Evolutionary conservation across 345 rosid species (phyloP), one percentile per base, ranked within the genome.

Genomic region (Salix caprea): DNA sequence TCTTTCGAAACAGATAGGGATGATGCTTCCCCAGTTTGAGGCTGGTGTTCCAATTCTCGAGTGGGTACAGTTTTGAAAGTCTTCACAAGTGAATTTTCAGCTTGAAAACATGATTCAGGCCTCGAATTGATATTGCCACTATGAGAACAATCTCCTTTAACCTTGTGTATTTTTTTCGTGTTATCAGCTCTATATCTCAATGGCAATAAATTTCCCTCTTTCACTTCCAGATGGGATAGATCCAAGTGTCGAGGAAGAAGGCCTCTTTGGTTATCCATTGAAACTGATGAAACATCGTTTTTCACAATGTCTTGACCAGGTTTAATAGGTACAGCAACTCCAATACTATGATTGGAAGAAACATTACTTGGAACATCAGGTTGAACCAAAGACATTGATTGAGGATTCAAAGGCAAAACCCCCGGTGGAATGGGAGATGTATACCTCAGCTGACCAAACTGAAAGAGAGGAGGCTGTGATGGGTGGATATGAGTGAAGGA

Each of bases 391-490:
- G 96, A 78, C 87, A 87, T 21, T 36, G 95, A 79, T 50, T 85
- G 91, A 58, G 96, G 86, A 81, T 89, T 85, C 79, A 89, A 75
- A 28, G 95, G 91, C 74, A 91, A 82, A 60, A 93, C 75, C 74
- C 92, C 96, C 74, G 89, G 94, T 69, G 98, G 86, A 85, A 89
- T 82, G 67, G 97, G 85, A 80, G 99, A 86, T 80, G 97, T 71
- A 81, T 92, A 92, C 83, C 85, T 83, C 69, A 92, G 78, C 87
- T 93, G 99, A 74, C 97, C 99, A 88, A 92, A 93, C 75, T 94
- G 99, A 82, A 94, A 92, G 76, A 94, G 82, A 54, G 94, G 89
- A 84, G 96, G 80, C 75, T 88, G 98, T 26, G 90, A 81, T 77
- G 86, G 87, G 79, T 87, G 97, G 83, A 88, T 79, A 70, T 90